Conservation (phyloP, 805 yeast genomes). For the Candida sakaeoensis region DNA sequence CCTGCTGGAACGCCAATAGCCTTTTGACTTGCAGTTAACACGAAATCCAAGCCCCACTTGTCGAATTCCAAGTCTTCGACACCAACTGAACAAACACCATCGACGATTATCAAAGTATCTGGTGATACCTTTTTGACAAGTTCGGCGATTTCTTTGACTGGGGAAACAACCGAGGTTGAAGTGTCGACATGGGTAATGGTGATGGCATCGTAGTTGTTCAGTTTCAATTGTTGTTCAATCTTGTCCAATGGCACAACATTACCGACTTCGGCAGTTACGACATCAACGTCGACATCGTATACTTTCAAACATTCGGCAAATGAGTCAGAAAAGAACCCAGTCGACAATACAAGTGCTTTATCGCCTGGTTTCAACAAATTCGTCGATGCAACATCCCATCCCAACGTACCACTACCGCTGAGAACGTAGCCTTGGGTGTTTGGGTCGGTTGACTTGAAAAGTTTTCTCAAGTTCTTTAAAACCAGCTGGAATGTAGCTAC, state of each 20-base stretch:
- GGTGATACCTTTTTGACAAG: conserved; percentile 68
- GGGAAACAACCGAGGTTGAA: conserved; percentile 86
- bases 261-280: conserved; percentile 70
- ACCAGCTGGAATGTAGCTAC: conserved; percentile 67
- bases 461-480: conserved; percentile 61
- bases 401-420: conserved; percentile 90
- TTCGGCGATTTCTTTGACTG: conserved; percentile 59
- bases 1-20: conserved; percentile 96
- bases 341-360: conserved; percentile 73
- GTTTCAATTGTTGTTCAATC: conserved; percentile 53
- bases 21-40: conserved; percentile 89
- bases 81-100: conserved; percentile 93
- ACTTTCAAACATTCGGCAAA: conserved; percentile 55
- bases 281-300: conserved; percentile 75
- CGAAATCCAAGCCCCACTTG: conserved; percentile 86
- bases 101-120: conserved; percentile 78
- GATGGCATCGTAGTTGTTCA: conserved; percentile 57
- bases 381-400: conserved; percentile 88
- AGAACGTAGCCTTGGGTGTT: conserved; percentile 73
- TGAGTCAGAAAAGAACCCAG: conserved; percentile 82
- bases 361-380: conserved; percentile 67
- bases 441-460: conserved; percentile 67
- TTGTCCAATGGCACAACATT: conserved; percentile 55
- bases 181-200: conserved; percentile 96
- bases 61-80: conserved; percentile 85